Evolutionary conservation across 345 rosid species (phyloP), one percentile per base, ranked within the genome.

Genomic region (Physaria fendleri): DNA sequence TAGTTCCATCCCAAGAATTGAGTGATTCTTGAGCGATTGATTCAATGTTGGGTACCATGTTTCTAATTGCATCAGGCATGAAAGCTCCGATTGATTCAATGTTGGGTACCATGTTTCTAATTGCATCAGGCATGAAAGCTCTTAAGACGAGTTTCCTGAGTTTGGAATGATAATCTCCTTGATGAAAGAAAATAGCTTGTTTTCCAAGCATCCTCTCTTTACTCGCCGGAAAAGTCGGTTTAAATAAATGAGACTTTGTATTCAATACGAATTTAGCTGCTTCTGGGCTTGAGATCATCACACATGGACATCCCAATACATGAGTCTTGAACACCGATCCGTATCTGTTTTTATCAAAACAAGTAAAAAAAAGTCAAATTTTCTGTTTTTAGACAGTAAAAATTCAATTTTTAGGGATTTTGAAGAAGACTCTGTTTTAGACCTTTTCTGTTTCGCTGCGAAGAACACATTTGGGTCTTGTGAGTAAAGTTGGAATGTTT

Each of bases 321-420:
- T 84, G 85, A 20, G 86, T 88, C 78, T 88, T 88, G 87, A 92
- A 92, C 50, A 92, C 84, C 78, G 90, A 89, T 17, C 98, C 96
- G 23, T 86, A 81, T 64, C 96, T 88, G 64, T 51, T 48, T n/a
- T 56, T 13, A 28, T 9, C 27, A 35, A 46, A 15, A 22, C 3
- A 27, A 3, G 23, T 0, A 5, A 2, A 2, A 22, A 48, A 69
- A 45, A 39, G 50, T 69, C 62, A 61, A 46, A 21, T 68, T 59
- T 35, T 21, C 12, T 25, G 40, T 24, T 51, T 59, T 1, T 14
- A 16, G 55, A 50, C 17, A 17, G 2, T 7, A 50, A 59, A n/a
- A 67, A 2, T 30, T 39, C 12, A 18, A 22, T 14, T 27, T 11
- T 46, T 24, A 12, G 4, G 1, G 33, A 22, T 21, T 54, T 34